These are phyloP conservation scores for Leishmania martiniquensis DNA, from an alignment of 208 protist genomes.

Conservation along the genomic window DNA sequence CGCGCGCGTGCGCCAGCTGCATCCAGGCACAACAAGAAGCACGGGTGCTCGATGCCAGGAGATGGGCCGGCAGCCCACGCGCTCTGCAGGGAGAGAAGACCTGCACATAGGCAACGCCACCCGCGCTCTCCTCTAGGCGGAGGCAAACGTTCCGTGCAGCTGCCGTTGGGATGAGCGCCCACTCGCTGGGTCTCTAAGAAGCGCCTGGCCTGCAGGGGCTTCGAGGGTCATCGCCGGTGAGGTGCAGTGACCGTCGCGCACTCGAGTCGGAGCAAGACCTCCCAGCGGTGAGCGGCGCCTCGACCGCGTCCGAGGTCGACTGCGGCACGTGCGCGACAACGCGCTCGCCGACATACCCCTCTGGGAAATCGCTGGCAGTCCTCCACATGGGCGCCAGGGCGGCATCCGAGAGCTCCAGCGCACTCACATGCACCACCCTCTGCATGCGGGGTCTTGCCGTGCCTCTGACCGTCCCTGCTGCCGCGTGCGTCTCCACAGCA, in stretches of 20 bases:
- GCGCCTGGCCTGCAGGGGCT: neutral
- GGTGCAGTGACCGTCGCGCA: neutral
- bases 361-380: neutral
- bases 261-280: neutral
- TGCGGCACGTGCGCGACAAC: neutral
- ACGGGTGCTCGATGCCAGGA: neutral
- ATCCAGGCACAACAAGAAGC: neutral
- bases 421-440: constrained; percentile 9
- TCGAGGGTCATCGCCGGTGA: neutral
- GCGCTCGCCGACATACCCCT: neutral
- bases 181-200: too few relatives aligned
- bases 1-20: neutral
- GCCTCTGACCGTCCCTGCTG: neutral
- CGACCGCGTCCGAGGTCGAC: neutral
- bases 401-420: constrained; percentile 1
- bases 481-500: neutral
- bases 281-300: neutral
- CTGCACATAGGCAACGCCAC: neutral
- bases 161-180: too few relatives aligned
- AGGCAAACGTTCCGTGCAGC: too few relatives aligned
- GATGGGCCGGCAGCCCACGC: neutral
- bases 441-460: neutral
- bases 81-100: constrained; percentile 6
- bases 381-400: neutral
- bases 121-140: too few relatives aligned